Evolutionary conservation across 495 filamentous ascomycete species (phyloP), one percentile per base, ranked within the genome.

Genomic region (Aspergillus heteromorphus): DNA sequence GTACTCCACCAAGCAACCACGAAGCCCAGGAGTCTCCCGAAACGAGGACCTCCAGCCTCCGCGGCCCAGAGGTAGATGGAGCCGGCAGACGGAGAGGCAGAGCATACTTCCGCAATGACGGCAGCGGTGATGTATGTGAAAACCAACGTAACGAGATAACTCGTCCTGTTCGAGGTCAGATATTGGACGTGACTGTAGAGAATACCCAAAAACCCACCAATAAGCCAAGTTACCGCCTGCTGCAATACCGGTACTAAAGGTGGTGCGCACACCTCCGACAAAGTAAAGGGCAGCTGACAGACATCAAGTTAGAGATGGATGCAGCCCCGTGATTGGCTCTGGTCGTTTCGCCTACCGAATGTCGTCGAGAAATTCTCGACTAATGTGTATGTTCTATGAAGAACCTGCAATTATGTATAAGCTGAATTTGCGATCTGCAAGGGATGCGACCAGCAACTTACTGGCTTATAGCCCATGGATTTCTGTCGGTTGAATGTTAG

Each of bases 1-100:
- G 78, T 81, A 65, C 77, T 80, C 79, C 79, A 82, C 79, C 79
- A 82, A 4, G 79, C 79, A 29, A 81, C 79, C 31, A 79, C 66
- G 59, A 82, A 81, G 7, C 79, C 79, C 27, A 82, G 63, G 2
- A 82, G 64, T 40, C 79, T 63, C 8, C 79, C 79, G 60, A 70
- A 82, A 21, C 71, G 66, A 31, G 75, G 75, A 34, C 79, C 79
- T 38, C 79, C 79, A 9, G 78, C 68, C 58, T 82, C 79, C 16
- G 79, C 79, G 17, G 79, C 79, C 79, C 79, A 82, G 41, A 81
- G 68, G 51, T 82, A 82, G 54, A 82, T 82, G 0, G 78, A 81
- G 0, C 79, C 79, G 10, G 79, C 78, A 0, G 79, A 77, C 1
- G 79, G 79, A 10, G 77, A 77, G 11, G 79, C 77, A 14, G 78